These are phyloP conservation scores for Boletus huronensis DNA, from an alignment of 768 basidiomycete genomes.

Conservation along the genomic window DNA sequence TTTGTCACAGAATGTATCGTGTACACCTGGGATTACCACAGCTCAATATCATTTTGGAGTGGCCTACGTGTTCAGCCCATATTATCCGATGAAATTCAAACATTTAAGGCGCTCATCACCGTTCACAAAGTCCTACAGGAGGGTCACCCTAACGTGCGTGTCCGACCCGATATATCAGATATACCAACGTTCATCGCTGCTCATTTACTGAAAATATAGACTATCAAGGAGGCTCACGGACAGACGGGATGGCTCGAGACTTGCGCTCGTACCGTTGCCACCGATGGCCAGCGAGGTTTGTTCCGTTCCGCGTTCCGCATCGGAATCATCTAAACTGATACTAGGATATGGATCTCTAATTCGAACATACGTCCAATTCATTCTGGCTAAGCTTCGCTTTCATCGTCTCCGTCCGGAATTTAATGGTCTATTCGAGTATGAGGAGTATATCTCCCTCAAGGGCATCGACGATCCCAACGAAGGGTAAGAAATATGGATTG, in stretches of 20 bases:
- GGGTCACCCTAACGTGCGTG: constrained; percentile 84
- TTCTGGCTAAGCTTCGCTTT: constrained; percentile 92
- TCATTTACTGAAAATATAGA: constrained; percentile 45
- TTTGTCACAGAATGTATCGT: constrained; percentile 82
- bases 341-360: constrained; percentile 91
- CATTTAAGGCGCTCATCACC: constrained; percentile 96
- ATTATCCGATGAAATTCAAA: constrained; percentile 94
- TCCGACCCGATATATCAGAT: not conserved
- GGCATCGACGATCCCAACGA: constrained; percentile 99
- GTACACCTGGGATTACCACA: constrained; percentile 99
- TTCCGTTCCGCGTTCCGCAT: not conserved
- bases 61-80: constrained; percentile 96
- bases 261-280: constrained; percentile 84
- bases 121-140: constrained; percentile 98
- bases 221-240: constrained; percentile 93
- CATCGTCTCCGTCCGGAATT: constrained; percentile 95
- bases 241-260: constrained; percentile 99
- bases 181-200: constrained; percentile 1
- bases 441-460: constrained; percentile 96
- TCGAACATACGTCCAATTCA: constrained; percentile 93
- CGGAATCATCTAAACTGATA: constrained; percentile 4
- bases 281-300: constrained; percentile 72
- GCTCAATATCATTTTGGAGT: constrained; percentile 97
- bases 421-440: constrained; percentile 98
- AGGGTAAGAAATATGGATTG: constrained; percentile 57